A percentile compares a stretch with the other conserved stretches of the same genome.
These are phyloP conservation scores for Lentinus brumalis DNA, from an alignment of 768 basidiomycete genomes.

Conservation along the genomic window DNA sequence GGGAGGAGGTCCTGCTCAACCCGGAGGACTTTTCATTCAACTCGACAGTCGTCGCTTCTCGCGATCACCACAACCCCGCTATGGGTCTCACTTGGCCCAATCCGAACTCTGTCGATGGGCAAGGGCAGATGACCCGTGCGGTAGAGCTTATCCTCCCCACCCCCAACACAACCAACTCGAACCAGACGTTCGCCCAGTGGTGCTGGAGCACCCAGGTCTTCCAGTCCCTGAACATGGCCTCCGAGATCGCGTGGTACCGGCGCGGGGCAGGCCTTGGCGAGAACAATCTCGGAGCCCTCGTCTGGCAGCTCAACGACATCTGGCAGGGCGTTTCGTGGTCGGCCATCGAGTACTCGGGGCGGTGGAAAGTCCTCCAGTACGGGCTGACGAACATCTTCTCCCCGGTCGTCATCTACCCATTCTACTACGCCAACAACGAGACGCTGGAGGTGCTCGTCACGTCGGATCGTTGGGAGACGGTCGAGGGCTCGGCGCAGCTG, in stretches of 20 bases:
- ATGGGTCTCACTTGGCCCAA: slow-evolving; percentile 55
- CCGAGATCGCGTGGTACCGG: slow-evolving; percentile 61
- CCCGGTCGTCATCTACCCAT: slow-evolving; percentile 54
- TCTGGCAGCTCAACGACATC: slow-evolving; percentile 64
- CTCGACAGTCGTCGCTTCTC: slow-evolving; percentile 55
- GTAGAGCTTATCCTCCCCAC: slow-evolving; percentile 60
- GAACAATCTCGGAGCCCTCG: slow-evolving; percentile 58
- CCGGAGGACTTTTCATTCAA: slow-evolving; percentile 59
- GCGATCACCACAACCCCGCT: slow-evolving; percentile 59
- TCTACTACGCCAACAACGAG: slow-evolving; percentile 53
- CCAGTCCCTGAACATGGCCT: slow-evolving; percentile 60
- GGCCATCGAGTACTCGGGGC: slow-evolving; percentile 55
- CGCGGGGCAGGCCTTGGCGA: slow-evolving; percentile 59
- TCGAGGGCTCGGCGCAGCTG: slow-evolving; percentile 48
- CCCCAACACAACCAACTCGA: slow-evolving; percentile 47
- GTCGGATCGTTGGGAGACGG: slow-evolving; percentile 53
- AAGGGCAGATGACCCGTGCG: slow-evolving; percentile 51
- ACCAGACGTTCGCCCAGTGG: slow-evolving; percentile 65
- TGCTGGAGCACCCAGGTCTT: slow-evolving; percentile 64
- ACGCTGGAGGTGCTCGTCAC: slow-evolving; percentile 51
- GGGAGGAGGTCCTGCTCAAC: slow-evolving; percentile 55
- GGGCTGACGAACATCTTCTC: slow-evolving; percentile 46
- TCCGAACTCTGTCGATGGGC: slow-evolving; percentile 54
- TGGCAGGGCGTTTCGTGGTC: slow-evolving; percentile 64
- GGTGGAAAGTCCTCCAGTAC: slow-evolving; percentile 63